These are phyloP conservation scores for Vickermania ingenoplastis DNA, from an alignment of 208 protist genomes.

Conservation along the genomic window DNA sequence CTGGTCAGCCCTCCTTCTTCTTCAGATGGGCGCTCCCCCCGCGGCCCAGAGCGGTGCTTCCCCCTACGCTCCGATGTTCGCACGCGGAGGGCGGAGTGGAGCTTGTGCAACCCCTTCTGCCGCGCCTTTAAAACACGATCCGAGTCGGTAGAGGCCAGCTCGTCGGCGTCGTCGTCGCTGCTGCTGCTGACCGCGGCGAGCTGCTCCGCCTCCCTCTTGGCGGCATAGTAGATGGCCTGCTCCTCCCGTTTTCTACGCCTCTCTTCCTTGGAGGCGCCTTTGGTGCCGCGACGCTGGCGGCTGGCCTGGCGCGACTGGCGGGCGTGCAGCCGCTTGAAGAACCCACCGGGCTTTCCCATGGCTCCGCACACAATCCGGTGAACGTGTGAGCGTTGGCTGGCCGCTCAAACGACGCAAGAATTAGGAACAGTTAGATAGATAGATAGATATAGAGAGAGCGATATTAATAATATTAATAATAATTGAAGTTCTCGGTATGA, in stretches of 20 bases:
- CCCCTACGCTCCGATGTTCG: background rate
- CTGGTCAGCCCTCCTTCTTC: no score
- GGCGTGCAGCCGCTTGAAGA: constrained; percentile 74
- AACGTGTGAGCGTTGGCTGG: background rate
- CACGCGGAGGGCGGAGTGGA: constrained; percentile 13
- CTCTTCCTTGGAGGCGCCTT: constrained; percentile 71
- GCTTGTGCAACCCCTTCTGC: constrained; percentile 9
- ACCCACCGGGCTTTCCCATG: constrained; percentile 72
- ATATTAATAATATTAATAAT: no score
- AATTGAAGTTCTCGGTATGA: no score
- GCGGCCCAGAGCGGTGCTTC: no score
- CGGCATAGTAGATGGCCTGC: constrained; percentile 60
- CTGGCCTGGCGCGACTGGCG: constrained; percentile 50
- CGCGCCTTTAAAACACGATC: constrained; percentile 8
- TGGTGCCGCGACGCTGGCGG: constrained; percentile 53
- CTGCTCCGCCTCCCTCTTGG: constrained; percentile 62
- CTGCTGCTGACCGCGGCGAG: constrained; percentile 67
- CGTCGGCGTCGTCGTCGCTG: constrained; percentile 32
- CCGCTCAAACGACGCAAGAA: background rate
- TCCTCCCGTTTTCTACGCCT: constrained; percentile 58
- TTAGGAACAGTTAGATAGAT: background rate
- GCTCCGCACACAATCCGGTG: background rate
- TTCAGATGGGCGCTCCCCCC: no score
- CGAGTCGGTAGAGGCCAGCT: constrained; percentile 36
- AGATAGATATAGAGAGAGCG: no score